Conservation (phyloP, 2,329 filamentous ascomycete genomes). For the Hypomyces rosellus region DNA sequence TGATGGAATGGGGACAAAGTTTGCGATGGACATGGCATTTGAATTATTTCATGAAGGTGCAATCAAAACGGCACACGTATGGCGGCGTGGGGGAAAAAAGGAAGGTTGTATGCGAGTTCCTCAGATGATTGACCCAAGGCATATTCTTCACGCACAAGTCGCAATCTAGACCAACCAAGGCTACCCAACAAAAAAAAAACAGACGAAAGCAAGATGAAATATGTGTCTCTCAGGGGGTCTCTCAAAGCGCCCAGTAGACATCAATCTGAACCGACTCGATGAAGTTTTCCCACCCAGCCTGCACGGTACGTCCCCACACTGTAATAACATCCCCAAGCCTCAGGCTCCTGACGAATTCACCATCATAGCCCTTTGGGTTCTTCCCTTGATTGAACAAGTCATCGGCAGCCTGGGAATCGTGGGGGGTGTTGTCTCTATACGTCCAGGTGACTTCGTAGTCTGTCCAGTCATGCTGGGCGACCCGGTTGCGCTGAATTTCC, state of each 20-base stretch:
- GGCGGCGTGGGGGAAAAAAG: no score
- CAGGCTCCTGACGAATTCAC: conserved; percentile 49
- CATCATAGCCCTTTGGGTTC: conserved; percentile 43
- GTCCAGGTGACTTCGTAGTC: conserved; percentile 49
- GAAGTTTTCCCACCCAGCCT: conserved; percentile 46
- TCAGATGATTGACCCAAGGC: no score
- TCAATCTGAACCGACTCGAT: conserved; percentile 46
- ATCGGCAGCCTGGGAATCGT: conserved; percentile 35
- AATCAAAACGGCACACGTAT: no score
- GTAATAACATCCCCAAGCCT: conserved; percentile 55
- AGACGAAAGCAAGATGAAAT: no score
- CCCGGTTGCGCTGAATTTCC: conserved; percentile 44
- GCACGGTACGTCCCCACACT: conserved; percentile 54
- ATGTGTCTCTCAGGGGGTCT: no score
- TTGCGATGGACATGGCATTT: no score
- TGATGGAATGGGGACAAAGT: no score
- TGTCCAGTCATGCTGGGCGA: conserved; percentile 26
- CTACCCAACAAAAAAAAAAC: no score
- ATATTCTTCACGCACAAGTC: no score
- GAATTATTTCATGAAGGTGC: no score
- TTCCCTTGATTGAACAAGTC: conserved; percentile 37
- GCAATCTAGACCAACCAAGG: no score
- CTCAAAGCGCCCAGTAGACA: conserved; percentile 51
- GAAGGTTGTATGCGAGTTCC: no score
- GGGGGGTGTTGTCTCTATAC: conserved; percentile 40